Conservation (phyloP, 192 early-diverging fungal species). For the Coemansia javaensis region DNA sequence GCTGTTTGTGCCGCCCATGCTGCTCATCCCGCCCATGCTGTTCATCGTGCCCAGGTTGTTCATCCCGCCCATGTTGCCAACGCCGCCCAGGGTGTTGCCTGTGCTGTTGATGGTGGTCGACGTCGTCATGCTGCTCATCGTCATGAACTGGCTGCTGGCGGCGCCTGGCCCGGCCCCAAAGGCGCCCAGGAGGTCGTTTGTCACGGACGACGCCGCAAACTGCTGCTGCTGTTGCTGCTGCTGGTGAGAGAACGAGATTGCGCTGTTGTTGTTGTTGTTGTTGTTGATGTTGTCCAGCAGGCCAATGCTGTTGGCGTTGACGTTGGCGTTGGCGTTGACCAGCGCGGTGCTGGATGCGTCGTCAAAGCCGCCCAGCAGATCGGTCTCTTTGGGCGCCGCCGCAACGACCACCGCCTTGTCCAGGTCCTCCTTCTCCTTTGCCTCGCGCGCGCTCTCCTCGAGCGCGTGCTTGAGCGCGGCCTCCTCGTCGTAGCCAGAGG, state of each 20-base stretch:
- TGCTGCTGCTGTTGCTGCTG: constrained; percentile 25
- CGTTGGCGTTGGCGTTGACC: constrained; percentile 12
- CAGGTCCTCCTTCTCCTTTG: constrained; percentile 31
- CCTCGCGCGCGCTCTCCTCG: constrained; percentile 77
- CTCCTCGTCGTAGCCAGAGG: constrained; percentile 54
- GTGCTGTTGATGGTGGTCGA: constrained; percentile 11
- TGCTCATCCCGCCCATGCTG: constrained; percentile 4
- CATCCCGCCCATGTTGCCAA: constrained; percentile 1
- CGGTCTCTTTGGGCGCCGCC: constrained; percentile 12
- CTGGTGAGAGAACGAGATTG: constrained; percentile 19
- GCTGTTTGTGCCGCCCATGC: constrained; percentile 2
- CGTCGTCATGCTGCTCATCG: constrained; percentile 9
- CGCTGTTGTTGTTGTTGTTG: constrained; percentile 8
- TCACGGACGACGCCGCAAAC: constrained; percentile 20
- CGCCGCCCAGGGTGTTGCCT: too few species aligned
- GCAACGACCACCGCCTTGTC: constrained; percentile 1
- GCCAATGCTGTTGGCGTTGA: not conserved
- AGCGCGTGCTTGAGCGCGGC: constrained; percentile 74
- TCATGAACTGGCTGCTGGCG: constrained; percentile 11
- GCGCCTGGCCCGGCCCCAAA: constrained; percentile 20
- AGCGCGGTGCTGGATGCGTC: constrained; percentile 15
- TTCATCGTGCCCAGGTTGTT: constrained; percentile 1
- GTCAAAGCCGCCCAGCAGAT: constrained; percentile 41
- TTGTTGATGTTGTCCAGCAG: not conserved
- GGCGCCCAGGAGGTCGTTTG: constrained; percentile 25